Evolutionary conservation across 768 basidiomycete genomes (phyloP).

Genomic region (Boletus barrowsii): DNA sequence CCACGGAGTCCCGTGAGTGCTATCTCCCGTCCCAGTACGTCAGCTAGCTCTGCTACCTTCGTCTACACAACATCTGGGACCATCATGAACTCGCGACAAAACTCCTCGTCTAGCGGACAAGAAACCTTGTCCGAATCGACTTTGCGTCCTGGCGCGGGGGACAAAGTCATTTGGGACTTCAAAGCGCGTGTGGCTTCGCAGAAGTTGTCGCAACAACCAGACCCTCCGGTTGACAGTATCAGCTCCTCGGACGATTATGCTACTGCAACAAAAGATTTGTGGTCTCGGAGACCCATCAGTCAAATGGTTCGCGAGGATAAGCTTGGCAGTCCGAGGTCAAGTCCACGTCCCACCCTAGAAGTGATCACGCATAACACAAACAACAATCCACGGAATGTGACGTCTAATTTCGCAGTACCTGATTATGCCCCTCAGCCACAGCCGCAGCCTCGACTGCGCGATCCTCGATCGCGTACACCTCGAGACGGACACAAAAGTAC

Average conservation of each 20-base stretch:
- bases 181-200: conserved; percentile 17
- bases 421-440: conserved; percentile 14
- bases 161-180: conserved; percentile 31
- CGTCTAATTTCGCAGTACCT: conserved; percentile 21
- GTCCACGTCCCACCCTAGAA: conserved; percentile 30
- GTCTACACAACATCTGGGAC: conserved; percentile 29
- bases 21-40: conserved; percentile 40
- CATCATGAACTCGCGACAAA: conserved; percentile 23
- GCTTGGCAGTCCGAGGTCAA: conserved; percentile 13
- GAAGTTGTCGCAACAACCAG: conserved; percentile 16
- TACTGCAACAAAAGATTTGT: conserved; percentile 29
- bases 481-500: conserved; percentile 38
- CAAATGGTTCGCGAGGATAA: conserved; percentile 25
- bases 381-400: conserved; percentile 11
- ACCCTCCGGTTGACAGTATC: conserved; percentile 18
- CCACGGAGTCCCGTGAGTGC: conserved; percentile 64
- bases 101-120: conserved; percentile 29
- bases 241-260: conserved; percentile 28
- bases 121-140: conserved; percentile 34
- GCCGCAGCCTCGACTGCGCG: conserved; percentile 14
- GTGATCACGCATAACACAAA: conserved; percentile 26
- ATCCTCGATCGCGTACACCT: conserved; percentile 25
- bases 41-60: conserved; percentile 29
- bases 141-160: conserved; percentile 31
- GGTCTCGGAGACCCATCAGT: conserved; percentile 33